Evolutionary conservation across 208 protist genomes (phyloP).

Genomic region (Porcisia hertigi): DNA sequence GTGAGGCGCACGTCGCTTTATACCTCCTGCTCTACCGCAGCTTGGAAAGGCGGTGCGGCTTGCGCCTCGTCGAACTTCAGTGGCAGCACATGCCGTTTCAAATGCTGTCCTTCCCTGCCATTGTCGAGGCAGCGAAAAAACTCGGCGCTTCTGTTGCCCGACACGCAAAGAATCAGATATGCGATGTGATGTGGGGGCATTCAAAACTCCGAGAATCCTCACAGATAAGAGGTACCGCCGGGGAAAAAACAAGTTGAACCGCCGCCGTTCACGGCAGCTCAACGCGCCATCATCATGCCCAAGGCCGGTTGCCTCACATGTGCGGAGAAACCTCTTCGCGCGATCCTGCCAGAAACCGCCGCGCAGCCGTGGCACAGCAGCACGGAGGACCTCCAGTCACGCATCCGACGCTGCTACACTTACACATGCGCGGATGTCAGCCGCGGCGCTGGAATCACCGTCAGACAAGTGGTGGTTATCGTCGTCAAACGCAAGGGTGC

Average conservation of each 20-base stretch:
- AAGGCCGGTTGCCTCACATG: conserved; percentile 5
- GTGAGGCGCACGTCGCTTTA: conserved; percentile 21
- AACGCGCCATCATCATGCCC: neutral
- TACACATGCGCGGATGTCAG: conserved; percentile 20
- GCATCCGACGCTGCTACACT: conserved; percentile 23
- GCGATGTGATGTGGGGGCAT: neutral
- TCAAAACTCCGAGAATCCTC: neutral
- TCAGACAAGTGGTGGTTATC: neutral
- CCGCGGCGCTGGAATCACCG: conserved; percentile 10
- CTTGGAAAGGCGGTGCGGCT: neutral
- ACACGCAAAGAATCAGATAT: neutral
- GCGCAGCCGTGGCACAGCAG: neutral
- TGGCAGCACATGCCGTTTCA: conserved; percentile 13
- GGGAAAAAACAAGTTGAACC: neutral
- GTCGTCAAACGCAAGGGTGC: neutral
- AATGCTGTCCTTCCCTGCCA: conserved; percentile 2
- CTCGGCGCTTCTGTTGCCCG: conserved; percentile 2
- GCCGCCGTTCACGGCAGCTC: neutral
- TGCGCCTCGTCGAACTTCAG: neutral
- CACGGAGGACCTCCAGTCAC: conserved; percentile 9
- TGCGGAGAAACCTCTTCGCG: conserved; percentile 12
- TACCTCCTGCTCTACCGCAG: conserved; percentile 10
- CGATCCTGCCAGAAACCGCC: conserved; percentile 6
- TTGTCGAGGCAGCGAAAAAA: conserved; percentile 9
- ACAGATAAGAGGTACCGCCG: neutral